Evolutionary conservation across 2,329 filamentous ascomycete species (phyloP).

Genomic region (Colletotrichum caudatum): DNA sequence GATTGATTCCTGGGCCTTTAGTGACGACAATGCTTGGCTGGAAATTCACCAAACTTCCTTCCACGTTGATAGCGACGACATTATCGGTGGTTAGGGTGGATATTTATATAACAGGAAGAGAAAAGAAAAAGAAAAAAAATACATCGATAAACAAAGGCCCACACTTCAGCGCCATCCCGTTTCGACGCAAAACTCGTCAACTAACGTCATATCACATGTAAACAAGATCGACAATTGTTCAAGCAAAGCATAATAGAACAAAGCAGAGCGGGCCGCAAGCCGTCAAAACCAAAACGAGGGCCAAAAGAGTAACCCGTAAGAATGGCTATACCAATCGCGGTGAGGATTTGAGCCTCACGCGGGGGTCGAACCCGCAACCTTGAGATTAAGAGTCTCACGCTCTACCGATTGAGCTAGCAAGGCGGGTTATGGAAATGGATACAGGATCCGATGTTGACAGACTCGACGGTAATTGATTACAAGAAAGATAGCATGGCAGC

Average conservation of each 20-base stretch:
- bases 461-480: no score
- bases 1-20: no score
- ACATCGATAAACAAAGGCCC: not conserved
- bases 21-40: not conserved
- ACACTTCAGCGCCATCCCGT: not conserved
- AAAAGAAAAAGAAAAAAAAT: no score
- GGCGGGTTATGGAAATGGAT: slow-evolving; percentile 23
- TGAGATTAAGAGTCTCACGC: slow-evolving; percentile 74
- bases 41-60: not conserved
- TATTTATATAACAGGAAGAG: not conserved
- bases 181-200: not conserved
- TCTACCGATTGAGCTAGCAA: slow-evolving; percentile 78
- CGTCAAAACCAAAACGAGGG: fast-evolving
- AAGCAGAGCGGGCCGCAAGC: no score
- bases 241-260: not conserved
- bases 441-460: no score
- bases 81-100: no score
- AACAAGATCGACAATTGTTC: not conserved
- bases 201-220: not conserved
- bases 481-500: no score
- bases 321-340: slow-evolving; percentile 21
- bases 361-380: slow-evolving; percentile 45
- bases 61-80: no score
- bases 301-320: not conserved
- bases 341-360: slow-evolving; percentile 45